These are phyloP conservation scores for Cyberlindnera mississippiensis DNA, from an alignment of 805 yeast species.

Conservation along the genomic window DNA sequence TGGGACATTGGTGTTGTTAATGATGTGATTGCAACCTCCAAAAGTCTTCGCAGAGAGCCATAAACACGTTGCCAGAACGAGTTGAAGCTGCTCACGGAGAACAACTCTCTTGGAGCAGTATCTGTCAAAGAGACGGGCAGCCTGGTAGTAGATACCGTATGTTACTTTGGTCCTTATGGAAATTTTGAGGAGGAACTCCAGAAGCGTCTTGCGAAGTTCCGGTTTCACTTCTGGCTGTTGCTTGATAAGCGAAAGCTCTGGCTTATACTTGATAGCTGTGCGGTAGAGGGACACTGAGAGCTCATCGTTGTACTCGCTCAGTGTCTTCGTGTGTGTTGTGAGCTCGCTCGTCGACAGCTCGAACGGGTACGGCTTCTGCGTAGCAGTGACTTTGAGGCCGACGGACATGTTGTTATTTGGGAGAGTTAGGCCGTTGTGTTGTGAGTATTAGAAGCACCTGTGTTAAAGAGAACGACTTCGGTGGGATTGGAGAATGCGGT, in stretches of 20 bases:
- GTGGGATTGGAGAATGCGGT: constrained; percentile 1
- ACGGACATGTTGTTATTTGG: constrained; percentile 15
- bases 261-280: constrained; percentile 38
- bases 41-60: constrained; percentile 91
- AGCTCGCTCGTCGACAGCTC: constrained; percentile 48
- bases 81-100: constrained; percentile 79
- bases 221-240: constrained; percentile 87
- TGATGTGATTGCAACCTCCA: constrained; percentile 69
- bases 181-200: constrained; percentile 78
- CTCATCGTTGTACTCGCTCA: constrained; percentile 52
- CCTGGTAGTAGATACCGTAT: constrained; percentile 63
- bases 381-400: constrained; percentile 37
- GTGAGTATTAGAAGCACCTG: not conserved
- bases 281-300: constrained; percentile 38
- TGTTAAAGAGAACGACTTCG: constrained; percentile 1
- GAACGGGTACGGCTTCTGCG: constrained; percentile 48
- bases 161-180: constrained; percentile 59
- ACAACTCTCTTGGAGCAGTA: constrained; percentile 88
- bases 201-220: constrained; percentile 64
- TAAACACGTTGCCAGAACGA: constrained; percentile 85
- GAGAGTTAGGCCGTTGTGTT: not conserved
- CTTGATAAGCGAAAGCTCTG: constrained; percentile 62
- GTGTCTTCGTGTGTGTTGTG: constrained; percentile 38
- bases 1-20: constrained; percentile 44
- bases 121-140: constrained; percentile 78